Percentiles rank a stretch among this genome's conserved stretches.
phyloP scores from a whole-genome alignment of 164 flowering plant genomes.

The Tetracentron sinense region DNA sequence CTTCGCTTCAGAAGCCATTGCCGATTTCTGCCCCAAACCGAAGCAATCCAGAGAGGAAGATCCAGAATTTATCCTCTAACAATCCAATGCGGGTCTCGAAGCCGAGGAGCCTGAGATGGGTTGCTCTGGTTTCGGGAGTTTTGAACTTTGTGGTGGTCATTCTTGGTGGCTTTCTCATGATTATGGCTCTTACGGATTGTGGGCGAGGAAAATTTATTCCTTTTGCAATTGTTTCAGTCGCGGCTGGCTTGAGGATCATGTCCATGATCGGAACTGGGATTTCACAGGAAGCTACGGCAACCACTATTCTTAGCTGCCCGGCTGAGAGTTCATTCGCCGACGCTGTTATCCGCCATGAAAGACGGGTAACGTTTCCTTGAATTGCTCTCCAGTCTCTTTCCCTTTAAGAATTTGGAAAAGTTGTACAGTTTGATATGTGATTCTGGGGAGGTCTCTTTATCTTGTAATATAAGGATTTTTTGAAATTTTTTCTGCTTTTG shows the following conservation, averaged over 20 bases:
- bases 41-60: background rate
- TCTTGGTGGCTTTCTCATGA: slow-evolving; percentile 28
- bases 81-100: slow-evolving; percentile 23
- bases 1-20: background rate
- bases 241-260: slow-evolving; percentile 32
- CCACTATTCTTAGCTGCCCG: slow-evolving; percentile 33
- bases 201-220: slow-evolving; percentile 20
- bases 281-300: slow-evolving; percentile 61
- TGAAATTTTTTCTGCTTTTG: too few species aligned
- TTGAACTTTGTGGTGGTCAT: slow-evolving; percentile 34
- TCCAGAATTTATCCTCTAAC: background rate
- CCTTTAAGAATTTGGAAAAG: background rate
- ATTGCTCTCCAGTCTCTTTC: background rate
- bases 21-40: background rate
- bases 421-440: background rate
- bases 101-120: slow-evolving; percentile 34
- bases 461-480: too few species aligned
- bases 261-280: slow-evolving; percentile 46
- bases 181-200: slow-evolving; percentile 22
- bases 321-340: slow-evolving; percentile 28
- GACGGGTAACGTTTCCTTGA: slow-evolving; percentile 41
- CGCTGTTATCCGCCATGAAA: slow-evolving; percentile 43
- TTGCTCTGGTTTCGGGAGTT: slow-evolving; percentile 30
- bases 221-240: slow-evolving; percentile 21
- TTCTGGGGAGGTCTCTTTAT: too few species aligned